Conservation (phyloP, 148 eudicot genomes). For the Chenopodium formosanum region DNA sequence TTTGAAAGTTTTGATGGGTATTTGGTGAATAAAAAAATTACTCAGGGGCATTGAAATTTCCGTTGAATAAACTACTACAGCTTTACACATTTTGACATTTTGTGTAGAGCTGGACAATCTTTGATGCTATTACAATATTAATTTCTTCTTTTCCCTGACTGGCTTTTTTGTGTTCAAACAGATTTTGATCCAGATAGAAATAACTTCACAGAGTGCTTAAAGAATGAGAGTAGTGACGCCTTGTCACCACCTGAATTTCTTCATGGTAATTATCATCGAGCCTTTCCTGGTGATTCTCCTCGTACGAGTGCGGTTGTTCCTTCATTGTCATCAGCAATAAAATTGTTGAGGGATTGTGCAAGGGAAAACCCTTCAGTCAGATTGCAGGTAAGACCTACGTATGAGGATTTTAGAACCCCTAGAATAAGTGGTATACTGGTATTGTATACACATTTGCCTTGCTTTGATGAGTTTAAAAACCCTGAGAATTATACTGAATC, state of each 20-base stretch:
- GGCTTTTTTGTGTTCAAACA: constrained; percentile 21
- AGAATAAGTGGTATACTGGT: no score
- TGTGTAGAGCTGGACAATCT: not conserved
- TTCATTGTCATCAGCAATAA: constrained; percentile 64
- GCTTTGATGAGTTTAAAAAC: not conserved
- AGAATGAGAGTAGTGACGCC: constrained; percentile 20
- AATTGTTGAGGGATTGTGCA: constrained; percentile 67
- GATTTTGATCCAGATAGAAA: constrained; percentile 31
- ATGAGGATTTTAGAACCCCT: not conserved
- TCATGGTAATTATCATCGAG: constrained; percentile 28
- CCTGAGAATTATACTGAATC: not conserved
- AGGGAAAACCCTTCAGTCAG: constrained; percentile 58
- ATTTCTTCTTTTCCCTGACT: constrained; percentile 6
- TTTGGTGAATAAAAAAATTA: no score
- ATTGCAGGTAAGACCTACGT: constrained; percentile 53
- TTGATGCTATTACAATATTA: not conserved
- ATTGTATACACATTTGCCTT: not conserved
- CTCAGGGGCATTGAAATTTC: no score
- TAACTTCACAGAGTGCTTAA: constrained; percentile 24
- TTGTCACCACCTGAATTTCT: constrained; percentile 40
- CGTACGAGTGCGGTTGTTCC: constrained; percentile 66
- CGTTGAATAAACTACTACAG: not conserved
- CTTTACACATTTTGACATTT: not conserved
- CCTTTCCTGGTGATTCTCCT: constrained; percentile 34
- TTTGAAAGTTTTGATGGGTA: no score